Evolutionary conservation across 768 basidiomycete genomes (phyloP).

Genomic region (Lentinula sp.): DNA sequence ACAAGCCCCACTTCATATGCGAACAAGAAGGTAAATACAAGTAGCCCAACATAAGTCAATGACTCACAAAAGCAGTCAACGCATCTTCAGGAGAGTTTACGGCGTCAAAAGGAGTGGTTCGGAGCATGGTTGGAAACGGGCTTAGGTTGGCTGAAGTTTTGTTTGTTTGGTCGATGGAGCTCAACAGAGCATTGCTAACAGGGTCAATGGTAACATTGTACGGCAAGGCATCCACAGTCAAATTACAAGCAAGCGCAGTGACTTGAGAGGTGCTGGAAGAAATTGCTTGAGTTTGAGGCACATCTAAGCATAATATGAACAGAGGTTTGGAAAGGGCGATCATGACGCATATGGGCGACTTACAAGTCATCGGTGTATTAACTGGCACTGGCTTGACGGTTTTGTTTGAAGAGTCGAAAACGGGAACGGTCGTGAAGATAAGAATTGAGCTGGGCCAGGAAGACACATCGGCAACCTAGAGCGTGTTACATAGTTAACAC

Average conservation of each 20-base stretch:
- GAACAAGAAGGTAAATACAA: neutral
- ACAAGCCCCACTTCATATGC: neutral
- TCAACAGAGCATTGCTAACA: neutral
- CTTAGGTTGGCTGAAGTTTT: neutral
- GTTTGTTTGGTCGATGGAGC: neutral
- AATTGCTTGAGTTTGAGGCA: neutral
- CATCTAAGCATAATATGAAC: neutral
- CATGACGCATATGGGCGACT: neutral
- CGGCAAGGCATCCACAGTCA: neutral
- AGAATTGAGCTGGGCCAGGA: conserved; percentile 1
- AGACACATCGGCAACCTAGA: neutral
- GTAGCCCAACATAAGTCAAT: neutral
- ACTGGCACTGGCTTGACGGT: neutral
- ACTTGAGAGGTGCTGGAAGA: neutral
- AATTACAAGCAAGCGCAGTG: neutral
- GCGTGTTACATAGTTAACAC: neutral
- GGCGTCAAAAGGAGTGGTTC: neutral
- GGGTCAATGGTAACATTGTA: neutral
- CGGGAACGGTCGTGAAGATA: neutral
- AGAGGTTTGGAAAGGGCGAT: neutral
- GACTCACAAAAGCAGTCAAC: neutral
- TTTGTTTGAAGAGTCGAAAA: neutral
- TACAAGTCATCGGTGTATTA: conserved; percentile 2
- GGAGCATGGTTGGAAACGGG: neutral
- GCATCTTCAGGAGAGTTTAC: neutral